phyloP scores from a whole-genome alignment of 1,139 yeast species.

The Fermentozyma sake region DNA sequence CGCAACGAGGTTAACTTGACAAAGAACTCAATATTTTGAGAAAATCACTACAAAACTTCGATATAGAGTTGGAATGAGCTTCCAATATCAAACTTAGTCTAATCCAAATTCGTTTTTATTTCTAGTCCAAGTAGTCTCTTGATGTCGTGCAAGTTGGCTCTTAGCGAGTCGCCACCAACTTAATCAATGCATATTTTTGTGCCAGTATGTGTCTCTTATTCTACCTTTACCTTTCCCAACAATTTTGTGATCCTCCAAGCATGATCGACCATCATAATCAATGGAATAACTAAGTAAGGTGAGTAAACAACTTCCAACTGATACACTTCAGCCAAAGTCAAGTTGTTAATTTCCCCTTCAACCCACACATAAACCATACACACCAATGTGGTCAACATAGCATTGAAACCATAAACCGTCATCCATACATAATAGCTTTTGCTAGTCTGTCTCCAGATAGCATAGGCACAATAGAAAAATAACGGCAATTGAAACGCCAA shows the following conservation, averaged over 20 bases:
- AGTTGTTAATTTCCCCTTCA: conserved; percentile 30
- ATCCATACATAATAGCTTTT: conserved; percentile 44
- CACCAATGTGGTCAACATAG: conserved; percentile 65
- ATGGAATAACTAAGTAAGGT: conserved; percentile 69
- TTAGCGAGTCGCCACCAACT: too few relatives aligned
- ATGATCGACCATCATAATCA: conserved; percentile 48
- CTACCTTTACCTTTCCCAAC: conserved; percentile 2
- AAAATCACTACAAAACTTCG: too few relatives aligned
- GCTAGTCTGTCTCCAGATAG: conserved; percentile 11
- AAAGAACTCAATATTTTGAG: too few relatives aligned
- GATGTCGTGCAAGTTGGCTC: too few relatives aligned
- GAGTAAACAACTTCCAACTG: conserved; percentile 51
- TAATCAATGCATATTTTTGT: too few relatives aligned
- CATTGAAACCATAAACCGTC: conserved; percentile 73
- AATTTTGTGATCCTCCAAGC: conserved; percentile 6
- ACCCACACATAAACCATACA: conserved; percentile 48
- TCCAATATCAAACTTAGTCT: too few relatives aligned
- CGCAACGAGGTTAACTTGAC: too few relatives aligned
- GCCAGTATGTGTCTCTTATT: too few relatives aligned
- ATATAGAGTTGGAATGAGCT: too few relatives aligned
- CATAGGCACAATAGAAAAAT: conserved; percentile 45
- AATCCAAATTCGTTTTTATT: too few relatives aligned
- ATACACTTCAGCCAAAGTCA: conserved; percentile 28
- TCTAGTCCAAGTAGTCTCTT: too few relatives aligned
- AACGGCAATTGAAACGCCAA: conserved; percentile 73